Evolutionary conservation across 352 stramenopile genomes (phyloP), one percentile per base, ranked within the genome.

Genomic region (Globisporangium splendens): DNA sequence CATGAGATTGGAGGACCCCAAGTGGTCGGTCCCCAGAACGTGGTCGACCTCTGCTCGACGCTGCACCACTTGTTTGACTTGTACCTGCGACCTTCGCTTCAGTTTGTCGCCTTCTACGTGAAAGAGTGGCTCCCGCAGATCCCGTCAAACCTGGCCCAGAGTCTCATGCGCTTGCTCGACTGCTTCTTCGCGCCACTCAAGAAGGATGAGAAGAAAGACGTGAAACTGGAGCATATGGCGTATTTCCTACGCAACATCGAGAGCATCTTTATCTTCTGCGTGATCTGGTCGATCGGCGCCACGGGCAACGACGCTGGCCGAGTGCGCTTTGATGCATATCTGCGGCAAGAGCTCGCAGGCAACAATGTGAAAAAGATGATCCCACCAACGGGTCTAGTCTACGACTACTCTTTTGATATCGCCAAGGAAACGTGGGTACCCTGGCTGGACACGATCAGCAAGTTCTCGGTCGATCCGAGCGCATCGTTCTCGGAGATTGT

Each of bases 41-140:
- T 88, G 7, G 50, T 94, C 0, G 79, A 85, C 22, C 62, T 81
- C n/a, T 77, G 62, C 15, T 57, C 72, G 20, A 63, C 70, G 12
- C 58, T 91, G 46, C 76, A 89, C 39, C 76, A 77, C 46, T 73
- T 98, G 11, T 96, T 98, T 21, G 94, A 98, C 60, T 31, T 79
- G 17, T 98, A 95, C 64, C 64, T 98, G 31, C 72, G 78, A 7
- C 78, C 80, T 20, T 79, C 77, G 3, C 65, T 98, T 10, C 71
- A 78, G 33, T 97, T 95, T 41, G 73, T 98, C 35, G 79, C 88
- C 2, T 81, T 70, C 17, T 94, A 94, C 56, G 88, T 96, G 22
- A 90, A 88, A 48, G 94, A 98, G 56, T 96, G 89, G 69, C 66
- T 98, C 41, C 89, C 92, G 11, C 95, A 96, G 56, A 91, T 96